Conservation (phyloP, 176 grass and related monocot genomes). For the Aechmea fasciata region DNA sequence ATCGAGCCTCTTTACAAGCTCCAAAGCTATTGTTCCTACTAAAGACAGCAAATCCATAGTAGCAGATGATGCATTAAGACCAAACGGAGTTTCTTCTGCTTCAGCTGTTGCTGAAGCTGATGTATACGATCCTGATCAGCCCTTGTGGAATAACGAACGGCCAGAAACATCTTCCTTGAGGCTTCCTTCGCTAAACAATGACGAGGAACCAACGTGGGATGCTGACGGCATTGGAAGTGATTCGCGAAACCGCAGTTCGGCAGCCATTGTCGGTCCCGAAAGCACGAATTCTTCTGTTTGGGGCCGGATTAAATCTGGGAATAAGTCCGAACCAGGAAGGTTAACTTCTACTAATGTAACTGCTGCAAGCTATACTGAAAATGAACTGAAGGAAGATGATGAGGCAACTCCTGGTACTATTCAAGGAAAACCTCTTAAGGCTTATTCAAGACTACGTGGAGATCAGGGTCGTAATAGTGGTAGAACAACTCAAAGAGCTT, state of each 20-base stretch:
- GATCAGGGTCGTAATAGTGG: slow-evolving; percentile 37
- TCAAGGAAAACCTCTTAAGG: slow-evolving; percentile 34
- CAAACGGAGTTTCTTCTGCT: slow-evolving; percentile 38
- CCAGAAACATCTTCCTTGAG: slow-evolving; percentile 49
- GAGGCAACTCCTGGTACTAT: slow-evolving; percentile 20
- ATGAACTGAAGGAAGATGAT: slow-evolving; percentile 30
- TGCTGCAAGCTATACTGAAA: slow-evolving; percentile 26
- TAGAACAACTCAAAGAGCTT: slow-evolving; percentile 69
- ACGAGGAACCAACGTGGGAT: slow-evolving; percentile 36
- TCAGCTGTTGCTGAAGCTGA: slow-evolving; percentile 58
- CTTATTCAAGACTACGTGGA: slow-evolving; percentile 27
- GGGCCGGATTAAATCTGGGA: slow-evolving; percentile 56
- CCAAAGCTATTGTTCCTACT: slow-evolving; percentile 30
- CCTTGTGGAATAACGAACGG: slow-evolving; percentile 70
- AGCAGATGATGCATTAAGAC: slow-evolving; percentile 51
- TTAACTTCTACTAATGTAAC: slow-evolving; percentile 21
- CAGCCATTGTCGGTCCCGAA: slow-evolving; percentile 28
- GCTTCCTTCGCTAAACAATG: slow-evolving; percentile 27
- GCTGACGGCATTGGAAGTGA: slow-evolving; percentile 18
- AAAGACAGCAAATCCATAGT: slow-evolving; percentile 49
- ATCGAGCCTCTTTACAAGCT: slow-evolving; percentile 25
- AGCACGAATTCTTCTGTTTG: slow-evolving; percentile 62
- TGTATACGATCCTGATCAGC: slow-evolving; percentile 99
- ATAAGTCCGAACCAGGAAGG: slow-evolving; percentile 28
- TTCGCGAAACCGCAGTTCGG: slow-evolving; percentile 4